phyloP scores from a whole-genome alignment of 805 yeast genomes.

The Saccharomycopsis fibuligera region DNA sequence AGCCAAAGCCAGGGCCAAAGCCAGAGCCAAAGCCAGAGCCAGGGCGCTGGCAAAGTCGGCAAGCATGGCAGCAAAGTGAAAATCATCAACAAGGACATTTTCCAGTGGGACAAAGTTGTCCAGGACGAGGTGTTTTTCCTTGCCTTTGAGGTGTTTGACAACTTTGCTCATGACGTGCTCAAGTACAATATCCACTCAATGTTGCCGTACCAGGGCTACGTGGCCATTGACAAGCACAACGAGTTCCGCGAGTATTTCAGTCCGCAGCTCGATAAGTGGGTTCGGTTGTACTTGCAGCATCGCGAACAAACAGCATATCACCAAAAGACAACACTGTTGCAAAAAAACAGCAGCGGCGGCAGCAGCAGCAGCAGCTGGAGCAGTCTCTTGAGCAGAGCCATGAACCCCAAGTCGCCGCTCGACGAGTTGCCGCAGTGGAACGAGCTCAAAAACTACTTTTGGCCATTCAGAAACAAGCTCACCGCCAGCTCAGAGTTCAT shows the following conservation, averaged over 20 bases:
- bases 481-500: conserved; percentile 65
- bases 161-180: conserved; percentile 74
- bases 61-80: conserved; percentile 53
- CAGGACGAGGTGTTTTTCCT: conserved; percentile 67
- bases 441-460: conserved; percentile 40
- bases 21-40: conserved; percentile 19
- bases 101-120: conserved; percentile 61
- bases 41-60: too few species aligned
- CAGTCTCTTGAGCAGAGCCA: conserved; percentile 27
- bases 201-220: conserved; percentile 72
- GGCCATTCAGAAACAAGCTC: conserved; percentile 62
- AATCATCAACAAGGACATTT: conserved; percentile 66
- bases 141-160: conserved; percentile 80
- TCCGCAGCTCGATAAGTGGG: conserved; percentile 52
- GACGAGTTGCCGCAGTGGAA: conserved; percentile 41
- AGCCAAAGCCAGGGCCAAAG: not conserved
- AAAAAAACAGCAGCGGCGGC: conserved; percentile 14
- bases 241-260: conserved; percentile 71
- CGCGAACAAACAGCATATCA: conserved; percentile 39
- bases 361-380: conserved; percentile 29
- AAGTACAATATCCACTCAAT: conserved; percentile 65
- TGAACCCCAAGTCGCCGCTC: conserved; percentile 49
- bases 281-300: conserved; percentile 48
- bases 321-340: not conserved
- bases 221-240: conserved; percentile 62